These are phyloP conservation scores for Cydonia oblonga DNA, from an alignment of 331 rosid genomes.

Conservation along the genomic window DNA sequence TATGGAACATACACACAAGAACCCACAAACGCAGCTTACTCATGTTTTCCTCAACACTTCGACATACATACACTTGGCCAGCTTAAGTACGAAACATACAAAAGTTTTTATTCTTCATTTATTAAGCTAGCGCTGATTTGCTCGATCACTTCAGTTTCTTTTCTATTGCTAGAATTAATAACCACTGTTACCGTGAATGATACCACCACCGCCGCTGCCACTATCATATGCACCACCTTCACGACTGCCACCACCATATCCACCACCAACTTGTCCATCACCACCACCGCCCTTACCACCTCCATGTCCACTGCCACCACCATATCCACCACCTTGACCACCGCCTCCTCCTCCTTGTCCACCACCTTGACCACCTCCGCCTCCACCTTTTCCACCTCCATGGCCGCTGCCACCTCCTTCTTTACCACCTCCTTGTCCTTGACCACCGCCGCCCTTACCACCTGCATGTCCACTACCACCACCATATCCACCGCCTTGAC, in stretches of 20 bases:
- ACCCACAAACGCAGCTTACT: not conserved
- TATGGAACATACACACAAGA: not conserved
- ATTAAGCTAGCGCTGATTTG: not conserved
- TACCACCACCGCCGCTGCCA: not conserved
- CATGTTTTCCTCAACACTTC: not conserved
- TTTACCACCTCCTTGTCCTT: not conserved
- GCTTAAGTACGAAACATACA: too few species aligned
- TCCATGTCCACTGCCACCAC: not conserved
- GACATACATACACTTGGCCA: not conserved
- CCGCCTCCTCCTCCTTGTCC: not conserved
- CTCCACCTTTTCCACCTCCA: not conserved
- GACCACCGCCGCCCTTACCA: not conserved
- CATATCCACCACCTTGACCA: not conserved
- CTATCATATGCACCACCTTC: not conserved
- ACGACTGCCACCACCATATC: not conserved
- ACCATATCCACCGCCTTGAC: not conserved
- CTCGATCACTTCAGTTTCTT: not conserved
- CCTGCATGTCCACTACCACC: not conserved
- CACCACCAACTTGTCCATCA: not conserved
- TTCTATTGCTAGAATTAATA: not conserved
- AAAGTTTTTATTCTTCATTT: not conserved
- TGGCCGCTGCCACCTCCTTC: not conserved
- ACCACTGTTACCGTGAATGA: too few species aligned
- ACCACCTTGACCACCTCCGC: not conserved
- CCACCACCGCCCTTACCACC: not conserved